Evolutionary conservation across 2,329 filamentous ascomycete genomes (phyloP).

Genomic region (Cordyceps militaris): DNA sequence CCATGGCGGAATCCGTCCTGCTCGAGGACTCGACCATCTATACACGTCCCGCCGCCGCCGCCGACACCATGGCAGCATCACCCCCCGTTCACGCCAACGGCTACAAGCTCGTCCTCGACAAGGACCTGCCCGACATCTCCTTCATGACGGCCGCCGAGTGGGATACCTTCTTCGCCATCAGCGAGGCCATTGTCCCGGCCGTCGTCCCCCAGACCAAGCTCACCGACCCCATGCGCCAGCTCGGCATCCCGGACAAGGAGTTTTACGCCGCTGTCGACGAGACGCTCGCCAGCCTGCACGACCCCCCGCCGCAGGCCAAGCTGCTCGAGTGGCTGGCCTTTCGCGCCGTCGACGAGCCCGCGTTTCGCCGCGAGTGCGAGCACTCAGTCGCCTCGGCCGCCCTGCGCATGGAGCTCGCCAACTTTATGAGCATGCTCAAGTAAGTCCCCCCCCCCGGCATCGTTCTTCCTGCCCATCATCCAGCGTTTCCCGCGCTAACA

Average conservation of each 20-base stretch:
- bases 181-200: slow-evolving; percentile 55
- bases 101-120: slow-evolving; percentile 5
- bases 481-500: background rate
- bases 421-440: slow-evolving; percentile 35
- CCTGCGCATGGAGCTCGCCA: slow-evolving; percentile 30
- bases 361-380: slow-evolving; percentile 44
- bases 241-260: slow-evolving; percentile 42
- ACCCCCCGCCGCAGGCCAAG: slow-evolving; percentile 34
- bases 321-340: slow-evolving; percentile 48
- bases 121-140: slow-evolving; percentile 19
- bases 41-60: background rate
- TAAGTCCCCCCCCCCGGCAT: slow-evolving; percentile 27
- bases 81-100: background rate
- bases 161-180: slow-evolving; percentile 44
- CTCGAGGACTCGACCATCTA: slow-evolving; percentile 9
- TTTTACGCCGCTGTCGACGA: slow-evolving; percentile 40
- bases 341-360: slow-evolving; percentile 42
- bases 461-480: background rate
- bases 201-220: slow-evolving; percentile 38
- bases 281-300: slow-evolving; percentile 28
- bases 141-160: slow-evolving; percentile 45
- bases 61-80: background rate
- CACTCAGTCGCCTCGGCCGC: slow-evolving; percentile 34
- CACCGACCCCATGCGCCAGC: slow-evolving; percentile 32
- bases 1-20: slow-evolving; percentile 4